These are phyloP conservation scores for Astrothelium macrocarpum DNA, from an alignment of 495 filamentous ascomycete species.

Conservation along the genomic window DNA sequence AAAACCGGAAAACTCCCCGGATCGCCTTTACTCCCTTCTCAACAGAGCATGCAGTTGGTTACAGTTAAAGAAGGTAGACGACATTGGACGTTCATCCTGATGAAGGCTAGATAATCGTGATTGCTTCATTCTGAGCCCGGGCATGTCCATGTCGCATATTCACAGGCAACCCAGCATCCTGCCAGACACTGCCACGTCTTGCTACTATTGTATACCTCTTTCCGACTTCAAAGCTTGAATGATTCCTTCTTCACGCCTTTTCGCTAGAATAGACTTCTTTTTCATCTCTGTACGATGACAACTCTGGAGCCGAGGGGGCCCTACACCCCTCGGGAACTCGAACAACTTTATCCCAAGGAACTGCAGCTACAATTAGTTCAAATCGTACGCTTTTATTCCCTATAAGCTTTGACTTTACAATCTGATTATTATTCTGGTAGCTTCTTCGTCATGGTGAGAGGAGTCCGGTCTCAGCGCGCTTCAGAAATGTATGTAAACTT, in stretches of 20 bases:
- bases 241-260: background rate
- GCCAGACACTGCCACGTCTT: no score
- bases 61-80: no score
- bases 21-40: no score
- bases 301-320: conserved; percentile 61
- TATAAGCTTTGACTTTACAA: no score
- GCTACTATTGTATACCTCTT: background rate
- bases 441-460: conserved; percentile 86
- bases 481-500: conserved; percentile 57
- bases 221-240: background rate
- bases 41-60: no score
- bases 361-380: conserved; percentile 85
- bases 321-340: conserved; percentile 74
- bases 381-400: conserved; percentile 56
- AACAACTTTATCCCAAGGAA: conserved; percentile 64
- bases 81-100: no score
- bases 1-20: no score
- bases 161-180: no score
- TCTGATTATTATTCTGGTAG: no score
- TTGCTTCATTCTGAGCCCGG: no score
- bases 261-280: background rate
- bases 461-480: conserved; percentile 74
- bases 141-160: no score
- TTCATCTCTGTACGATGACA: conserved; percentile 51
- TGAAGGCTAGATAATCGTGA: no score